Evolutionary conservation across 2,329 filamentous ascomycete genomes (phyloP).

Genomic region (Stemphylium vesicarium): DNA sequence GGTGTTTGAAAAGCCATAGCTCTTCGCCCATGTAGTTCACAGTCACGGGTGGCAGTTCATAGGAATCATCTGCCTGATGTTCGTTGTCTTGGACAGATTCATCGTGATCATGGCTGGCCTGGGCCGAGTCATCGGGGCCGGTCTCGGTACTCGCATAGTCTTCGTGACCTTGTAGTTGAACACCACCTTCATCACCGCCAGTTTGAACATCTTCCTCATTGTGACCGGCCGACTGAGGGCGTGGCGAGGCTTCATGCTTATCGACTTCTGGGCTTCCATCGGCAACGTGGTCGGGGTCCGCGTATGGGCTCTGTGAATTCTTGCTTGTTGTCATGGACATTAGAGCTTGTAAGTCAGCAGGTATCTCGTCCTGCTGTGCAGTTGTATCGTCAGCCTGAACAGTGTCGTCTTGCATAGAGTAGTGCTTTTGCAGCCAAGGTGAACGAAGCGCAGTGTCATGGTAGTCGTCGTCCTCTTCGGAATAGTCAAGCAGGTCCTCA

Average conservation of each 20-base stretch:
- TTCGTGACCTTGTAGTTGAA: constrained; percentile 19
- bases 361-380: constrained; percentile 13
- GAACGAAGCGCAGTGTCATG: constrained; percentile 6
- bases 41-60: constrained; percentile 29
- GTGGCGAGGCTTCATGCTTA: neutral
- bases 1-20: constrained; percentile 40
- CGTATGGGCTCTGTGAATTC: constrained; percentile 8
- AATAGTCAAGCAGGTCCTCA: constrained; percentile 45
- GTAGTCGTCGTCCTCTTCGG: constrained; percentile 38
- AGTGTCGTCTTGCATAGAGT: neutral
- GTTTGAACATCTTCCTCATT: constrained; percentile 10
- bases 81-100: constrained; percentile 6
- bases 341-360: constrained; percentile 14
- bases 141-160: constrained; percentile 9
- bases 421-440: constrained; percentile 2
- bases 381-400: neutral
- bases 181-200: constrained; percentile 22
- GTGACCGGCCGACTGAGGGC: neutral
- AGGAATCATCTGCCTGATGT: constrained; percentile 16
- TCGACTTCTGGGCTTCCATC: neutral
- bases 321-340: constrained; percentile 1
- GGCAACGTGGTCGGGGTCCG: neutral
- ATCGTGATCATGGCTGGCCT: constrained; percentile 22
- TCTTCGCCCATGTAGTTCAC: constrained; percentile 40
- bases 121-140: constrained; percentile 3